A percentile compares a stretch with the other conserved stretches of the same genome.
Conservation (phyloP, 2,329 filamentous ascomycete species). For the Pestalotiopsis sp. region DNA sequence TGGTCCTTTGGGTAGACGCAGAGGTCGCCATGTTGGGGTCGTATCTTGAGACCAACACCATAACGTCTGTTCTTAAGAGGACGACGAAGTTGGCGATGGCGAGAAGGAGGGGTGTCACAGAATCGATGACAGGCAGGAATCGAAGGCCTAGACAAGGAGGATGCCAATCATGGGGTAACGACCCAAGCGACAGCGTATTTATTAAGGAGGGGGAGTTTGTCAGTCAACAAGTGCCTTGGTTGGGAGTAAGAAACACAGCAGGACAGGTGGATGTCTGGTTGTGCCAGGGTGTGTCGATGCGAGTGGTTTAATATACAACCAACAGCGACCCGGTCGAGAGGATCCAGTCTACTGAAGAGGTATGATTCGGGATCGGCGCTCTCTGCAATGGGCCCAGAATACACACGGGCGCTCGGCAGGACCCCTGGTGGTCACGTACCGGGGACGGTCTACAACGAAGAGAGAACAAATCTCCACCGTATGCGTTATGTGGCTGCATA, state of each 20-base stretch:
- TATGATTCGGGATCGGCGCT: slow-evolving; percentile 14
- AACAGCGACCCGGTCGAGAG: slow-evolving; percentile 24
- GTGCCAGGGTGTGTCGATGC: slow-evolving; percentile 12
- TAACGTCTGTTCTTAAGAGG: not conserved
- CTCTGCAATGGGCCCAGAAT: not conserved
- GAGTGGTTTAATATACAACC: slow-evolving; percentile 28
- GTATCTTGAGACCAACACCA: slow-evolving; percentile 14
- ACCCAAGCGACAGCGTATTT: slow-evolving; percentile 20
- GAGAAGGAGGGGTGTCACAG: slow-evolving; percentile 8
- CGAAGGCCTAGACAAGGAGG: slow-evolving; percentile 5
- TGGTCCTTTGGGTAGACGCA: not conserved
- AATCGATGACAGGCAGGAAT: not conserved
- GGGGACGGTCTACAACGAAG: slow-evolving; percentile 16
- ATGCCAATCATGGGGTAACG: slow-evolving; percentile 16
- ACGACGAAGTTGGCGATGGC: not conserved
- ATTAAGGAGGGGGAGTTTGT: slow-evolving; percentile 14
- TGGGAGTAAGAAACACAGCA: slow-evolving; percentile 10
- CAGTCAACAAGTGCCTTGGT: not conserved
- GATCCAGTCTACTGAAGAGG: slow-evolving; percentile 25
- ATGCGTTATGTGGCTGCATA: slow-evolving; percentile 17
- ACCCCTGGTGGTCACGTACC: not conserved
- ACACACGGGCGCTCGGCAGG: not conserved
- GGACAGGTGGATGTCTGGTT: slow-evolving; percentile 13
- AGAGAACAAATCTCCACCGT: slow-evolving; percentile 13
- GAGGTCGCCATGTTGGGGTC: not conserved